phyloP scores from a whole-genome alignment of 2,329 filamentous ascomycete species.

The Cladosporium oxysporum region DNA sequence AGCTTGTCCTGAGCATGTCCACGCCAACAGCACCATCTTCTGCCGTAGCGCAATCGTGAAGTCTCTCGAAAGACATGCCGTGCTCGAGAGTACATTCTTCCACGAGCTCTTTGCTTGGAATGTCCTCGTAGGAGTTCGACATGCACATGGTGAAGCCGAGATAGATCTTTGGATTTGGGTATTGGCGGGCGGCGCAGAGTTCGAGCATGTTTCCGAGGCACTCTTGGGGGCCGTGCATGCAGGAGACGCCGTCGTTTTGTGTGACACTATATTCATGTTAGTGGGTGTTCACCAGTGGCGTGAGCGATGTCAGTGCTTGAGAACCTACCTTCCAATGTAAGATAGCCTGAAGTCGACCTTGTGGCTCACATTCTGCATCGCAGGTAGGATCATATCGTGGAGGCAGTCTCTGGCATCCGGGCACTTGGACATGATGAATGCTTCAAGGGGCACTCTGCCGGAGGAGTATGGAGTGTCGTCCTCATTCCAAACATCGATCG shows the following conservation, averaged over 20 bases:
- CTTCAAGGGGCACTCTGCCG: conserved; percentile 72
- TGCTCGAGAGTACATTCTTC: conserved; percentile 89
- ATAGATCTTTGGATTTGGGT: conserved; percentile 81
- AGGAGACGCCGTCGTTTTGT: conserved; percentile 76
- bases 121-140: conserved; percentile 70
- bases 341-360: conserved; percentile 91
- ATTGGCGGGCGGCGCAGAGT: conserved; percentile 81
- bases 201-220: conserved; percentile 94
- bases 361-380: conserved; percentile 77
- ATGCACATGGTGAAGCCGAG: conserved; percentile 95
- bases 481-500: conserved; percentile 29
- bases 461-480: conserved; percentile 23
- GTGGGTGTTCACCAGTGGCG: conserved; percentile 39
- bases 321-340: conserved; percentile 74
- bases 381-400: conserved; percentile 75
- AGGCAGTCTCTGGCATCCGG: conserved; percentile 87
- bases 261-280: conserved; percentile 65
- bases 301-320: not conserved
- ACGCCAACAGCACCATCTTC: conserved; percentile 74
- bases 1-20: conserved; percentile 66
- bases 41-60: conserved; percentile 79
- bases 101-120: conserved; percentile 76
- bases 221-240: conserved; percentile 85
- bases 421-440: conserved; percentile 94
- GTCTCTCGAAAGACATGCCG: conserved; percentile 75